Evolutionary conservation across 768 basidiomycete species (phyloP).

Genomic region (Agrocybe pediades): DNA sequence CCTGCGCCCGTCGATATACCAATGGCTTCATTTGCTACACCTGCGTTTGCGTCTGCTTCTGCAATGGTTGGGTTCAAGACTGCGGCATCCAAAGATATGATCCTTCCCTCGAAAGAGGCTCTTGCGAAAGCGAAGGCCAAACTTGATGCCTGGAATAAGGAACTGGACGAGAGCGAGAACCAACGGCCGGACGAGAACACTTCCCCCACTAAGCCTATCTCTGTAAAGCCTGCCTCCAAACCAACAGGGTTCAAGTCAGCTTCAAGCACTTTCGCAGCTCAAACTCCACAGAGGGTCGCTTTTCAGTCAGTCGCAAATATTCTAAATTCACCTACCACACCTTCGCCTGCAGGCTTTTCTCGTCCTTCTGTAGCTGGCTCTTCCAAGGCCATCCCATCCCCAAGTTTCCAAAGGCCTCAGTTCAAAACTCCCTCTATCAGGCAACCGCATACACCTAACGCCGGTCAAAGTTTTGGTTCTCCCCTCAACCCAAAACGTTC

Average conservation of each 20-base stretch:
- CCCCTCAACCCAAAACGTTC: conserved; percentile 29
- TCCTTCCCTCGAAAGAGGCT: conserved; percentile 55
- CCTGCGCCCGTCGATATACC: conserved; percentile 26
- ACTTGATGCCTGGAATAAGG: conserved; percentile 49
- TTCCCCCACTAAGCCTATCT: neutral
- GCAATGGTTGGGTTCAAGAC: conserved; percentile 27
- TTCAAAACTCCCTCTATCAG: conserved; percentile 50
- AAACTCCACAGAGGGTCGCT: conserved; percentile 31
- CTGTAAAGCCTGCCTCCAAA: conserved; percentile 23
- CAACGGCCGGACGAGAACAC: neutral
- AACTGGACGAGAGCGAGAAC: conserved; percentile 19
- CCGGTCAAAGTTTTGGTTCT: conserved; percentile 19
- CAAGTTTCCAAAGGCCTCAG: conserved; percentile 25
- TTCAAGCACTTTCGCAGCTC: conserved; percentile 16
- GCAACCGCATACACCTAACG: conserved; percentile 14
- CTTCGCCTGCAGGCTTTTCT: conserved; percentile 34
- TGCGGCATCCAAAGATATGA: conserved; percentile 32
- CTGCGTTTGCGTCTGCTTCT: conserved; percentile 6
- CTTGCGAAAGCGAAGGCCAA: conserved; percentile 56
- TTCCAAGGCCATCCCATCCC: conserved; percentile 14
- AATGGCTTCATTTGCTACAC: conserved; percentile 11
- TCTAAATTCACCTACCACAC: conserved; percentile 39
- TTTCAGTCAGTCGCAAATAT: conserved; percentile 41
- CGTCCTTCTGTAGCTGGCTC: conserved; percentile 15
- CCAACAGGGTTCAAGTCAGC: conserved; percentile 23